phyloP scores from a whole-genome alignment of 1,139 yeast species.

The Taphrina flavorubra region DNA sequence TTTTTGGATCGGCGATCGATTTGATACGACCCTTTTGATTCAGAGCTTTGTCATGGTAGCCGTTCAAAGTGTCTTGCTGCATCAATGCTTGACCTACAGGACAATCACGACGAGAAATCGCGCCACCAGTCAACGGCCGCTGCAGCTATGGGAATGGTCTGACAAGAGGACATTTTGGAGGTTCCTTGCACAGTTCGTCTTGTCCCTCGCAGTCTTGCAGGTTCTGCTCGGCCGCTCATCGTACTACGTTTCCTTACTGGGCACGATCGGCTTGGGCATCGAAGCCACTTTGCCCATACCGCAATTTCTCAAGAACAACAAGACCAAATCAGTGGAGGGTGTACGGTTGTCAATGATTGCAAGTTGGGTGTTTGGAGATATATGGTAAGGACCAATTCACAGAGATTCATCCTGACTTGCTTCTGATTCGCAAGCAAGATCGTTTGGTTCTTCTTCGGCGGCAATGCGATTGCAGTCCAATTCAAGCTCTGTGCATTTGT shows the following conservation, averaged over 20 bases:
- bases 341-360: constrained; percentile 73
- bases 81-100: constrained; percentile 22
- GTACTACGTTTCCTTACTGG: constrained; percentile 63
- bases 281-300: constrained; percentile 86
- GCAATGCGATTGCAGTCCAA: constrained; percentile 64
- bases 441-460: constrained; percentile 69
- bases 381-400: constrained; percentile 58
- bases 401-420: not conserved
- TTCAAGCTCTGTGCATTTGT: constrained; percentile 79
- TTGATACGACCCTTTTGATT: constrained; percentile 70
- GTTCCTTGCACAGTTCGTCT: constrained; percentile 61
- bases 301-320: constrained; percentile 73
- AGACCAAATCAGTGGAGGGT: constrained; percentile 73
- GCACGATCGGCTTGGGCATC: constrained; percentile 71
- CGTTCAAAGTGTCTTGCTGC: constrained; percentile 58
- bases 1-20: constrained; percentile 78
- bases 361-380: constrained; percentile 89
- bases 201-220: constrained; percentile 57
- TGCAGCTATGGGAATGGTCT: constrained; percentile 74
- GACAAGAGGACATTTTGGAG: constrained; percentile 20
- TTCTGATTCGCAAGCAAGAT: constrained; percentile 3
- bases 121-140: constrained; percentile 65
- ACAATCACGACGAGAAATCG: not conserved
- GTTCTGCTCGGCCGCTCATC: constrained; percentile 54
- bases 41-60: constrained; percentile 80